Conservation (phyloP, 2,329 filamentous ascomycete species). For the Hirsutella rhossiliensis region DNA sequence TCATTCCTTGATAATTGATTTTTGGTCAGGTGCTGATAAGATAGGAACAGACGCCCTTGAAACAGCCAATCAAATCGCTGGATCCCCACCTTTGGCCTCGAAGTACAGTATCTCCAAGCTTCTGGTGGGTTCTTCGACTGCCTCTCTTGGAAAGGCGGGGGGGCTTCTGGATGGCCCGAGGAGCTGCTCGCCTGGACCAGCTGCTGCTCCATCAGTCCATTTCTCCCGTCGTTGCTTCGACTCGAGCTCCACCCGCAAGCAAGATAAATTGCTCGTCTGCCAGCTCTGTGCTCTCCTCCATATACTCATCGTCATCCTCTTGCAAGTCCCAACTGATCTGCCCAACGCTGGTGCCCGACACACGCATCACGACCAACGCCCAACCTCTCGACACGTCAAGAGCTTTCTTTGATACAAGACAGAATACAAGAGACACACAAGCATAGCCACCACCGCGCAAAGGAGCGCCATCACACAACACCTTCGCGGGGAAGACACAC, state of each 20-base stretch:
- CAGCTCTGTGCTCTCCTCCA: not conserved
- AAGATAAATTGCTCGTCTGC: conserved; percentile 1
- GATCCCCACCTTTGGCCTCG: conserved; percentile 10
- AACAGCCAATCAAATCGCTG: conserved; percentile 5
- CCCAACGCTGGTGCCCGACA: conserved; percentile 1
- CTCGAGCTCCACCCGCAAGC: not conserved
- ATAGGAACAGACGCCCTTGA: conserved; percentile 1
- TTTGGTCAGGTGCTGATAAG: conserved; percentile 9
- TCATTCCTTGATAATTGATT: too few relatives aligned
- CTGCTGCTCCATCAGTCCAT: not conserved
- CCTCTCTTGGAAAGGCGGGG: not conserved
- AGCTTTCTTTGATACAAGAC: too few relatives aligned
- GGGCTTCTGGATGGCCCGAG: conserved; percentile 10
- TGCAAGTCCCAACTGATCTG: not conserved
- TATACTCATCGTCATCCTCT: not conserved
- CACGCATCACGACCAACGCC: not conserved
- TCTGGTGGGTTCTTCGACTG: conserved; percentile 16
- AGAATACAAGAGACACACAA: too few relatives aligned
- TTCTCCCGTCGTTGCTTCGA: not conserved
- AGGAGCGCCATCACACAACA: too few relatives aligned
- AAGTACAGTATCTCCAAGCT: conserved; percentile 19
- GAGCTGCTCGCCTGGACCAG: conserved; percentile 4
- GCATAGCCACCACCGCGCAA: too few relatives aligned
- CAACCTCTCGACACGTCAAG: too few relatives aligned
- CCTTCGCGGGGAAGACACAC: too few relatives aligned